A percentile compares a stretch with the other conserved stretches of the same genome.
These are phyloP conservation scores for Candida sanyiensis DNA, from an alignment of 805 yeast genomes.

Conservation along the genomic window DNA sequence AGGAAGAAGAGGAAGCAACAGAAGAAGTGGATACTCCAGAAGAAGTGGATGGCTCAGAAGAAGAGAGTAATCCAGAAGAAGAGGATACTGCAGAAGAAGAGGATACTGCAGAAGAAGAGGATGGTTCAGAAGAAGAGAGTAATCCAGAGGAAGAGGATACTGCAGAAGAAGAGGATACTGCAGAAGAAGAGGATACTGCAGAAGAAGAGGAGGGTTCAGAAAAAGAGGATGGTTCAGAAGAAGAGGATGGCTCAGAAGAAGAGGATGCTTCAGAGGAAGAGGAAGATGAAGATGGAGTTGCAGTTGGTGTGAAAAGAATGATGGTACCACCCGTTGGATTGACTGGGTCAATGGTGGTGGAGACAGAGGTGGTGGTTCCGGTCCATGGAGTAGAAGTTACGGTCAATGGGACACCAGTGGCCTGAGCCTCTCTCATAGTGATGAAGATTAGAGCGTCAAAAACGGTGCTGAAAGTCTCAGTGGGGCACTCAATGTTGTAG, in stretches of 20 bases:
- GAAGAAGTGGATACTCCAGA: conserved; percentile 1
- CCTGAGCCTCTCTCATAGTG: conserved; percentile 17
- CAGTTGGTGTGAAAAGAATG: conserved; percentile 16
- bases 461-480: conserved; percentile 1
- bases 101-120: conserved; percentile 2
- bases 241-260: neutral
- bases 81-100: conserved; percentile 6
- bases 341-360: conserved; percentile 13
- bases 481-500: conserved; percentile 16
- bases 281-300: conserved; percentile 6
- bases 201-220: conserved; percentile 2
- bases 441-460: conserved; percentile 6
- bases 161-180: conserved; percentile 1
- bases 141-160: conserved; percentile 1
- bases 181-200: neutral
- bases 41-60: conserved; percentile 2
- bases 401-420: conserved; percentile 18
- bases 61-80: neutral
- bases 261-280: conserved; percentile 2
- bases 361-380: conserved; percentile 16
- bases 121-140: neutral
- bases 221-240: neutral
- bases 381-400: conserved; percentile 16
- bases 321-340: conserved; percentile 19
- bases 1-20: conserved; percentile 2